Conservation (phyloP, 306 rosid genomes). For the Cicer cuneatum region DNA sequence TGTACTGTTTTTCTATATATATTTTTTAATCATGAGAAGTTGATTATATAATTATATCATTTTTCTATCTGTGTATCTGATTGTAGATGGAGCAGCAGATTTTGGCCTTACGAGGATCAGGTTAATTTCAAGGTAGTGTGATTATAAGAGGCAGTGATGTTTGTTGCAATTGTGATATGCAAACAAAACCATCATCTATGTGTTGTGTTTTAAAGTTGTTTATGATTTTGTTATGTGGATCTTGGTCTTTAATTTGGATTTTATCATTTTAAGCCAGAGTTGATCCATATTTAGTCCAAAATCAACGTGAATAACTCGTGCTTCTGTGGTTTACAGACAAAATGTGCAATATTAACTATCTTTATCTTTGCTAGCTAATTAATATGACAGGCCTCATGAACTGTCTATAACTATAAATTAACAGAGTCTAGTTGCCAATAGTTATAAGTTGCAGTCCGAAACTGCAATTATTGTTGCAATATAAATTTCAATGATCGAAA, state of each 20-base stretch:
- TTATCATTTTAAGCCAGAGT: slow-evolving; percentile 18
- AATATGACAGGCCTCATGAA: neutral
- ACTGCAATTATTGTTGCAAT: too few species aligned
- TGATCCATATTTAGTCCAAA: neutral
- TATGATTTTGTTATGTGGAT: slow-evolving; percentile 35
- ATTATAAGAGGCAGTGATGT: slow-evolving; percentile 20
- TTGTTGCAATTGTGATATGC: slow-evolving; percentile 21
- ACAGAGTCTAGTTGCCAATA: neutral
- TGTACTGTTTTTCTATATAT: too few species aligned
- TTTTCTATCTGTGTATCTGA: slow-evolving; percentile 12
- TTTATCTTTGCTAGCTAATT: neutral
- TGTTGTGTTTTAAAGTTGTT: slow-evolving; percentile 39
- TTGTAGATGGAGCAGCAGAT: slow-evolving; percentile 66
- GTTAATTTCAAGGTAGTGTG: slow-evolving; percentile 41
- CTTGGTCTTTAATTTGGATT: slow-evolving; percentile 22
- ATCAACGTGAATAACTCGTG: slow-evolving; percentile 7
- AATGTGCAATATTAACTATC: slow-evolving; percentile 5
- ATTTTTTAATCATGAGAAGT: too few species aligned
- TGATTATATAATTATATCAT: too few species aligned
- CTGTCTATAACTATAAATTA: neutral
- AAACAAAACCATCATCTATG: slow-evolving; percentile 31
- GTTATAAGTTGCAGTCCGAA: too few species aligned
- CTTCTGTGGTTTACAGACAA: neutral
- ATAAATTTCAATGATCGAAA: too few species aligned
- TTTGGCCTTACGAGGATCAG: slow-evolving; percentile 49